These are phyloP conservation scores for Tanacetum coccineum DNA, from an alignment of 129 eudicot genomes.

Conservation along the genomic window DNA sequence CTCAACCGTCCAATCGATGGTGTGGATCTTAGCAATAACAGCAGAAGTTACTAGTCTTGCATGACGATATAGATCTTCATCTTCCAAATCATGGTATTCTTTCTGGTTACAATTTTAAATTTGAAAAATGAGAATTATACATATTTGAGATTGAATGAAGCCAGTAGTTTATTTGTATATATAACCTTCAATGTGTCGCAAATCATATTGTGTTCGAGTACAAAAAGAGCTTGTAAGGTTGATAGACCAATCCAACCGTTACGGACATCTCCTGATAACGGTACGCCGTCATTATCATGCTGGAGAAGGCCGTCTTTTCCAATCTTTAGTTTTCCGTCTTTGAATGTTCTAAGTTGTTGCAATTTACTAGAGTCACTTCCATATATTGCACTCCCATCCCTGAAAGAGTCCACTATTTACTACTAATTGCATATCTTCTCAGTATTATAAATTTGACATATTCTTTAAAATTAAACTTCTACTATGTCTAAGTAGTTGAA, in stretches of 20 bases:
- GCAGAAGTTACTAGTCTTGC: constrained; percentile 64
- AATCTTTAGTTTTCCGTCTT: constrained; percentile 62
- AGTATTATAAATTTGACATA: no score
- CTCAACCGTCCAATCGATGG: constrained; percentile 75
- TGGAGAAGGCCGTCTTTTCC: constrained; percentile 49
- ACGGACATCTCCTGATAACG: constrained; percentile 49
- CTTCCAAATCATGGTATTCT: constrained; percentile 41
- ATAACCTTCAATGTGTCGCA: no score
- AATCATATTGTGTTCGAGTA: no score
- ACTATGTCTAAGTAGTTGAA: no score
- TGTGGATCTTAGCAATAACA: constrained; percentile 70
- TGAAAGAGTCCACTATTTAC: not conserved
- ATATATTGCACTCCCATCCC: constrained; percentile 61
- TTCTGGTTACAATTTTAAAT: no score
- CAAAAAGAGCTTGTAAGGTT: no score
- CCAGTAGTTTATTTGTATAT: no score
- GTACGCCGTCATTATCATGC: constrained; percentile 30
- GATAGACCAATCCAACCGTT: constrained; percentile 36
- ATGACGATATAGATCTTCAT: constrained; percentile 41
- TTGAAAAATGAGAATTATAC: no score
- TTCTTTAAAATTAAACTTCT: no score
- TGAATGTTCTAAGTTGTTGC: constrained; percentile 40
- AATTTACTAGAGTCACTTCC: constrained; percentile 30
- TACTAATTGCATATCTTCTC: no score
- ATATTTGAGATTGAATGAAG: no score